Conservation (phyloP, 495 filamentous ascomycete genomes). For the Usnea hakonensis region DNA sequence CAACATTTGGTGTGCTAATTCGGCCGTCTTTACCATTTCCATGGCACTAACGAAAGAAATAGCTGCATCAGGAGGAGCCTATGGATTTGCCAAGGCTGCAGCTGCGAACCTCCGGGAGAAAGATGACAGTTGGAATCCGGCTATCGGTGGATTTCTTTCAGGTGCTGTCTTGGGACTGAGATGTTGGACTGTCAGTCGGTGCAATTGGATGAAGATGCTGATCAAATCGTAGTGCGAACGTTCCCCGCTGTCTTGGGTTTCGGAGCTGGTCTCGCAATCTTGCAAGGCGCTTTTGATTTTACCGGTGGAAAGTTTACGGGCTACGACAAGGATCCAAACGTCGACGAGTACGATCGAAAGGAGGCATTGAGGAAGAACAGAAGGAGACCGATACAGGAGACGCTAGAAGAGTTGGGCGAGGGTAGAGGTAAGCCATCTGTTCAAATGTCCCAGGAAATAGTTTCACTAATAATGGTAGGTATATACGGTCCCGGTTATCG, state of each 20-base stretch:
- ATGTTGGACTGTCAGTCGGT: slow-evolving; percentile 37
- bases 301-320: slow-evolving; percentile 61
- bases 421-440: slow-evolving; percentile 60
- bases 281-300: slow-evolving; percentile 65
- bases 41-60: slow-evolving; percentile 21
- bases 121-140: slow-evolving; percentile 62
- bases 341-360: slow-evolving; percentile 78
- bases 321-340: slow-evolving; percentile 46
- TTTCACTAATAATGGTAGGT: slow-evolving; percentile 40
- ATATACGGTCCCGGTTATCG: slow-evolving; percentile 79
- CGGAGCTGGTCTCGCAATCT: slow-evolving; percentile 55
- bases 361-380: slow-evolving; percentile 65
- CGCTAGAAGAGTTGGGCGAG: slow-evolving; percentile 75
- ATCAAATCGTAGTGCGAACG: slow-evolving; percentile 51
- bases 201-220: slow-evolving; percentile 8
- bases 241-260: slow-evolving; percentile 74
- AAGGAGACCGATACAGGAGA: slow-evolving; percentile 73
- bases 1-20: slow-evolving; percentile 50
- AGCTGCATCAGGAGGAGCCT: slow-evolving; percentile 77
- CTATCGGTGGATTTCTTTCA: slow-evolving; percentile 65
- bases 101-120: slow-evolving; percentile 72
- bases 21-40: neutral
- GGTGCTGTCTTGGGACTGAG: slow-evolving; percentile 60
- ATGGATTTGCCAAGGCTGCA: slow-evolving; percentile 64
- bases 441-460: neutral